Evolutionary conservation across 192 early-diverging fungal genomes (phyloP), one percentile per base, ranked within the genome.

Genomic region (Coemansia brasiliensis): DNA sequence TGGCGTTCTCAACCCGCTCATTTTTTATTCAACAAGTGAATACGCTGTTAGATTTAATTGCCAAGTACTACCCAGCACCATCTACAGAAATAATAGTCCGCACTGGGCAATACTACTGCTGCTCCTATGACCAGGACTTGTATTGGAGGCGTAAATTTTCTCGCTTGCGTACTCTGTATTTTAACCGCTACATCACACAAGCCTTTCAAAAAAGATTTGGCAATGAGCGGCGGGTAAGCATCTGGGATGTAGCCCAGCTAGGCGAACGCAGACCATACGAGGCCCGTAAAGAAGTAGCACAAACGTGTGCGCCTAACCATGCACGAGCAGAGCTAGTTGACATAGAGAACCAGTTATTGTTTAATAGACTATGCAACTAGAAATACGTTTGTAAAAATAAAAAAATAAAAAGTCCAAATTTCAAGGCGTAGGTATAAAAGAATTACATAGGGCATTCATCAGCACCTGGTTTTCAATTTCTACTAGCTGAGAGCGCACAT

Each of bases 101-200:
- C 39, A 67, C 81, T 0, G 69, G 80, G 0, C 83, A 84, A 59
- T 81, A 82, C 62, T 77, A 63, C 59, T 84, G 83, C 58, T 84
- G 83, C 51, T 64, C 64, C 38, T 52, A 67, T 0, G 83, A 84
- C 27, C 16, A 29, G 3, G 57, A 65, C 3, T 7, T 58, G 40
- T 27, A 27, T 8, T 46, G 63, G 9, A 25, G 42, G 10, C 62
- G 83, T 17, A 39, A 41, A 22, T 63, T 64, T 48, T 58, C 69
- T 22, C 51, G 48, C 40, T 59, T 58, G 43, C 78, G 44, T 17
- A 59, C 24, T 38, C 57, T 32, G 35, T 69, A 43, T 24, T 71
- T 65, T 25, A 45, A 58, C 51, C 69, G 50, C 35, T 70, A 52
- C 63, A 61, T 74, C 51, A 54, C 55, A n/a, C 27, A 15, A 21